Conservation (phyloP, 441 rosid genomes). For the Erysimum cheiri region DNA sequence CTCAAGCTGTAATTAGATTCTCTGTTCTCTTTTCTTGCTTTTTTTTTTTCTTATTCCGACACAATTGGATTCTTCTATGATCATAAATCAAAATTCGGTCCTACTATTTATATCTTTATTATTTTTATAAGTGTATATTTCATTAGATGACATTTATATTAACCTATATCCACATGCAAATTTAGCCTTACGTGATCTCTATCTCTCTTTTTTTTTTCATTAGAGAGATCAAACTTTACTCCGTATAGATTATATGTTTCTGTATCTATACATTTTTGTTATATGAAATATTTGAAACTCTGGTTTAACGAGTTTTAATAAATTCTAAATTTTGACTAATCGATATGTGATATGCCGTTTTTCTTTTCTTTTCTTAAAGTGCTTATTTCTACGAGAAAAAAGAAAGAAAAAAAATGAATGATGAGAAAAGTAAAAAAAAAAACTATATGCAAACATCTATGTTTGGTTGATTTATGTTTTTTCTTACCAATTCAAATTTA, state of each 20-base stretch:
- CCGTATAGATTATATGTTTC: background rate
- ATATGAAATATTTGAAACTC: slow-evolving; percentile 4
- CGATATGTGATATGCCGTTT: background rate
- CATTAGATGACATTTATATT: background rate
- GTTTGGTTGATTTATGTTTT: too few species aligned
- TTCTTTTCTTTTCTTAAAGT: background rate
- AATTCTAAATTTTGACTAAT: slow-evolving; percentile 1
- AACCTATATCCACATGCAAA: background rate
- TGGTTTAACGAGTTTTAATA: background rate
- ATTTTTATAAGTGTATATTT: background rate
- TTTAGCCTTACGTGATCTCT: slow-evolving; percentile 6
- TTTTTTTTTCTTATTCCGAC: background rate
- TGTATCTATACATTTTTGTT: background rate
- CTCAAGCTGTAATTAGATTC: slow-evolving; percentile 52
- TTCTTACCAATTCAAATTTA: background rate
- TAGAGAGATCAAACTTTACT: slow-evolving; percentile 14
- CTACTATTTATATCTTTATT: slow-evolving; percentile 1
- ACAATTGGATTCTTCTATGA: slow-evolving; percentile 10
- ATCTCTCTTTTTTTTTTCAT: background rate
- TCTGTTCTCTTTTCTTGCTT: slow-evolving; percentile 10
- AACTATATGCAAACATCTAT: background rate
- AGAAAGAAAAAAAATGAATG: too few species aligned
- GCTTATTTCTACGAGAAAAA: background rate
- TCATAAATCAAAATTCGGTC: background rate
- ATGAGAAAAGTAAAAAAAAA: background rate